These are phyloP conservation scores for Apiotrichum montevideense DNA, from an alignment of 1,284 basidiomycete species.

Conservation along the genomic window DNA sequence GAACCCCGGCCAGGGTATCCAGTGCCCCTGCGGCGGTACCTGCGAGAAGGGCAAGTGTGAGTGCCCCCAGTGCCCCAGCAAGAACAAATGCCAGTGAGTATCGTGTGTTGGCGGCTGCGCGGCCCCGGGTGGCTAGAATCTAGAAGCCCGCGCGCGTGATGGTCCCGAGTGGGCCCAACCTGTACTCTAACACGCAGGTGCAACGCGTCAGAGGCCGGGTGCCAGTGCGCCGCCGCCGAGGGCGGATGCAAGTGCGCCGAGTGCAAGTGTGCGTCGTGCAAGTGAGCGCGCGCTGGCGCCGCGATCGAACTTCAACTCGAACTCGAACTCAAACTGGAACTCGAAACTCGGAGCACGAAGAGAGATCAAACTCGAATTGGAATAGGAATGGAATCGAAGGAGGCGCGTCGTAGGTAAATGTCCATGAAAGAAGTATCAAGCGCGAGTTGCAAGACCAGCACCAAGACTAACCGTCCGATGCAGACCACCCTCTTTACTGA, in stretches of 20 bases:
- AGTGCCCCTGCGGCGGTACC: slow-evolving; percentile 1
- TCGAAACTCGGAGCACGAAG: no score
- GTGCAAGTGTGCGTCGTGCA: slow-evolving; percentile 1
- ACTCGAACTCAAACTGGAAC: no score
- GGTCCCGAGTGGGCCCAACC: no score
- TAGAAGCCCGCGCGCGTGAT: neutral
- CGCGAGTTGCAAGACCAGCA: no score
- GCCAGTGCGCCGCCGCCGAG: neutral
- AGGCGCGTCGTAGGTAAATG: no score
- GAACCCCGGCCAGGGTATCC: neutral
- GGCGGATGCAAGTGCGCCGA: neutral
- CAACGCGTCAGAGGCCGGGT: neutral
- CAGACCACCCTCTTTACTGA: no score
- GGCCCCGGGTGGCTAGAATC: neutral
- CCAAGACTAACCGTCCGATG: no score
- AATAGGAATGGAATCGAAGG: no score
- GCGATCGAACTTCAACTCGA: neutral
- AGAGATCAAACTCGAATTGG: no score
- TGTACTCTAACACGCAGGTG: neutral
- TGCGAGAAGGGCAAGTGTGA: slow-evolving; percentile 3
- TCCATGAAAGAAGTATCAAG: no score
- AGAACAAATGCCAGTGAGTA: slow-evolving; percentile 1
- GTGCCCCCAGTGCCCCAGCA: slow-evolving; percentile 1
- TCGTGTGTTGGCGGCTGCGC: neutral
- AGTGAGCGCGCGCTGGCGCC: neutral